Conservation (phyloP, 1,284 basidiomycete genomes). For the Irpex sp. region DNA sequence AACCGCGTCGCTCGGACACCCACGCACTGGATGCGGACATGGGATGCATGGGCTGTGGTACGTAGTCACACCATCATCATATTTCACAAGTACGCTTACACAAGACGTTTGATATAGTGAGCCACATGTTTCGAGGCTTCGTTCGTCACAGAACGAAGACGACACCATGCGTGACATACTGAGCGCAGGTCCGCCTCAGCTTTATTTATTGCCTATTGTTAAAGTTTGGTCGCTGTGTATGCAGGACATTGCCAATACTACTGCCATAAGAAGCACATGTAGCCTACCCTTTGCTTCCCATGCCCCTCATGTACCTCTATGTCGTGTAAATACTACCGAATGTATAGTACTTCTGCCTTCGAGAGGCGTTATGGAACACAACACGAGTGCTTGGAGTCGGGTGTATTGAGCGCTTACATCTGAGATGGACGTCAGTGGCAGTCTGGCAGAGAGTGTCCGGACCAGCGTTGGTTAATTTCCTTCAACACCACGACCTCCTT, state of each 20-base stretch:
- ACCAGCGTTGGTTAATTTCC: background rate
- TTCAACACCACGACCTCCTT: background rate
- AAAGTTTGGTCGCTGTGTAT: background rate
- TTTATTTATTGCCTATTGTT: background rate
- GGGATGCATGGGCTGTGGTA: background rate
- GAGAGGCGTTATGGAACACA: background rate
- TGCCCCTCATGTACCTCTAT: background rate
- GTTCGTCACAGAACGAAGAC: background rate
- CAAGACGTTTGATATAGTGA: background rate
- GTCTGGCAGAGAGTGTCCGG: background rate
- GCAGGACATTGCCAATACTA: background rate
- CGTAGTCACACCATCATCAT: background rate
- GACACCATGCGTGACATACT: background rate
- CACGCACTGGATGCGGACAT: background rate
- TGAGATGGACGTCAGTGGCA: conserved; percentile 1
- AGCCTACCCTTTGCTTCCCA: background rate
- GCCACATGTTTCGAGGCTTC: background rate
- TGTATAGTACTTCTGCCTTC: conserved; percentile 1
- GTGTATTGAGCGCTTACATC: background rate
- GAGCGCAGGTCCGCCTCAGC: background rate
- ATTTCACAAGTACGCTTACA: background rate
- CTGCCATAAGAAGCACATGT: background rate
- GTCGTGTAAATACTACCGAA: background rate
- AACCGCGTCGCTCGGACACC: background rate
- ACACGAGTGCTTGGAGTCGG: conserved; percentile 1